These are phyloP conservation scores for Rhodotorula toruloides DNA, from an alignment of 768 basidiomycete species.

Conservation along the genomic window DNA sequence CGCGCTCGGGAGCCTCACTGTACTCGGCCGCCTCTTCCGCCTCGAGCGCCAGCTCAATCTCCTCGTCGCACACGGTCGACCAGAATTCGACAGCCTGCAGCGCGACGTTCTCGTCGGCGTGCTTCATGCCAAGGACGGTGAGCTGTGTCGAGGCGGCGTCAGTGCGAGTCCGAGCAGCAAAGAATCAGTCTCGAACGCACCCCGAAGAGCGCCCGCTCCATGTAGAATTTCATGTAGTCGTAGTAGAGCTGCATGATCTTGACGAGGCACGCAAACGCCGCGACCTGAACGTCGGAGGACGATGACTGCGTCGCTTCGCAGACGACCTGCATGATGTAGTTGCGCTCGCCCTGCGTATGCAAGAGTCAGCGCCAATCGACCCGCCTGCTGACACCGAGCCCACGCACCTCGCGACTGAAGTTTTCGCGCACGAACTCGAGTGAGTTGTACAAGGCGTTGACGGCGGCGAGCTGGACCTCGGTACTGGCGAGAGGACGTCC, in stretches of 20 bases:
- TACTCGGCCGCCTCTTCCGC: slow-evolving; percentile 89
- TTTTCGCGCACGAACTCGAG: slow-evolving; percentile 96
- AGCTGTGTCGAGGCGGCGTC: slow-evolving; percentile 53
- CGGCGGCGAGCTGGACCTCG: slow-evolving; percentile 88
- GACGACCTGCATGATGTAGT: slow-evolving; percentile 99
- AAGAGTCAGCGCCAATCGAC: not conserved
- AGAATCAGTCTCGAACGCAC: slow-evolving; percentile 50
- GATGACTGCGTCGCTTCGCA: slow-evolving; percentile 93
- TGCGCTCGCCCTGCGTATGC: slow-evolving; percentile 84
- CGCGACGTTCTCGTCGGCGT: slow-evolving; percentile 80
- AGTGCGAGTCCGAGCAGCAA: slow-evolving; percentile 7
- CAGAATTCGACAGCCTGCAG: slow-evolving; percentile 98
- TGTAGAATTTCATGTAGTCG: slow-evolving; percentile 98
- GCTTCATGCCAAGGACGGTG: slow-evolving; percentile 96
- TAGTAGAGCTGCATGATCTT: slow-evolving; percentile 97
- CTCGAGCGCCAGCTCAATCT: slow-evolving; percentile 84
- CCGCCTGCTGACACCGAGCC: not conserved
- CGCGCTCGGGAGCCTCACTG: slow-evolving; percentile 72
- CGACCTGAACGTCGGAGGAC: slow-evolving; percentile 78
- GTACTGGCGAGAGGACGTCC: slow-evolving; percentile 45
- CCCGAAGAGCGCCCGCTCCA: slow-evolving; percentile 97
- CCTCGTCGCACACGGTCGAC: slow-evolving; percentile 98
- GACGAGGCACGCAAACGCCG: slow-evolving; percentile 90
- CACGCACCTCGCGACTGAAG: slow-evolving; percentile 85
- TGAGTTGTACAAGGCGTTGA: slow-evolving; percentile 87